Conservation (phyloP, 2,329 filamentous ascomycete species). For the Neonectria coccinea region DNA sequence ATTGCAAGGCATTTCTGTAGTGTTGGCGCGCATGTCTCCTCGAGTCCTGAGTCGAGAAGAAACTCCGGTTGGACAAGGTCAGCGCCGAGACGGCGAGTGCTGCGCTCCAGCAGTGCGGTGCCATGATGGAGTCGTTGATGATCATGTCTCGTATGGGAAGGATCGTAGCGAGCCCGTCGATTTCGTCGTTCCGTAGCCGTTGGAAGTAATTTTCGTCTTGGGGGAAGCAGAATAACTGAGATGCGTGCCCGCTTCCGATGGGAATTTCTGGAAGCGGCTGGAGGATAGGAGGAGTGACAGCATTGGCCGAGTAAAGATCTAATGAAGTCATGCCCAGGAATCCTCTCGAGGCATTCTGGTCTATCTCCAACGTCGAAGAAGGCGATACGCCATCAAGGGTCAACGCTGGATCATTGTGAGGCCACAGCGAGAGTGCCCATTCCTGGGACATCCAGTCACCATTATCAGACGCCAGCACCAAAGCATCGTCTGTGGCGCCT, state of each 20-base stretch:
- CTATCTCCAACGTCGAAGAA: neutral
- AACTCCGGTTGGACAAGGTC: neutral
- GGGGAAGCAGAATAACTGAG: neutral
- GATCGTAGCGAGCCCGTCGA: conserved; percentile 4
- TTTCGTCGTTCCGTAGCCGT: neutral
- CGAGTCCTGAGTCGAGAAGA: neutral
- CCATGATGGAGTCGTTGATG: neutral
- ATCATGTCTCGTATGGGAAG: conserved; percentile 7
- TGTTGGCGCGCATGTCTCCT: conserved; percentile 13
- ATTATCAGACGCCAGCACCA: neutral
- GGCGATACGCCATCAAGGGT: neutral
- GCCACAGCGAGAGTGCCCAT: neutral
- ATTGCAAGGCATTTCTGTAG: conserved; percentile 1
- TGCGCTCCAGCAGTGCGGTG: conserved; percentile 9
- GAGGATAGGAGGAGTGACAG: neutral
- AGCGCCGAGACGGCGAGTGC: conserved; percentile 14
- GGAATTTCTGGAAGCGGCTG: neutral
- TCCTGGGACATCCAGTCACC: neutral
- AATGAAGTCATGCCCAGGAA: neutral
- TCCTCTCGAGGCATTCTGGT: neutral
- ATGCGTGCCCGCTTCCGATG: neutral
- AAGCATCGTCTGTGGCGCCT: neutral
- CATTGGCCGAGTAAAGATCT: neutral
- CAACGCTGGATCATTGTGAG: neutral
- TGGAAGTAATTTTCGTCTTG: neutral